Conservation (phyloP, 306 rosid species). For the Cicer bijugum region DNA sequence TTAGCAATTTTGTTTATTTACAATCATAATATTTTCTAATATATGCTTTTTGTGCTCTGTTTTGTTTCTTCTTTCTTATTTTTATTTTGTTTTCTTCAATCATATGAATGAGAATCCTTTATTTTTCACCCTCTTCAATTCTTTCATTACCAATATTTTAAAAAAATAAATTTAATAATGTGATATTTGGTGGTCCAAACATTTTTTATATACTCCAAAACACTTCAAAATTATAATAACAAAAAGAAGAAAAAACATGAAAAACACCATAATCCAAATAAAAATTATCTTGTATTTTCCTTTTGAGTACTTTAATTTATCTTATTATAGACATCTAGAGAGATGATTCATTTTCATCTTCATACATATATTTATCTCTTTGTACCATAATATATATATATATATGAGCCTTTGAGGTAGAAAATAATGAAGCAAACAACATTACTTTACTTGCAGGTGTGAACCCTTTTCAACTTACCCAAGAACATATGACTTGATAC, state of each 20-base stretch:
- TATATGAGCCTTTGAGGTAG: neutral
- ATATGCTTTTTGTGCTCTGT: neutral
- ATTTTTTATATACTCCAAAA: too few species aligned
- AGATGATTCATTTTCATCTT: neutral
- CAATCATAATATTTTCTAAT: neutral
- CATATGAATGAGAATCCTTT: too few species aligned
- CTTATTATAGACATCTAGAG: neutral
- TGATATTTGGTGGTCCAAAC: too few species aligned
- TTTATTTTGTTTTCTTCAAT: neutral
- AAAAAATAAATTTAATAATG: too few species aligned
- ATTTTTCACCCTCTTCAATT: too few species aligned
- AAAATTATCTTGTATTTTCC: neutral
- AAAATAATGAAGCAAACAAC: neutral
- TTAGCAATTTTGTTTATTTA: neutral
- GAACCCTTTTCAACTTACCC: slow-evolving; percentile 69
- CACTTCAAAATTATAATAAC: too few species aligned
- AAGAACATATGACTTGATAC: slow-evolving; percentile 64
- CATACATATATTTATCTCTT: neutral
- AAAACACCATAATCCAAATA: neutral
- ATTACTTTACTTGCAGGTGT: slow-evolving; percentile 52
- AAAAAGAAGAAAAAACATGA: too few species aligned
- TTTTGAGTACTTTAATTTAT: neutral
- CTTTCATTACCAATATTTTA: too few species aligned
- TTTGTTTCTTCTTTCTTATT: neutral
- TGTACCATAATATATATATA: neutral